A percentile compares a stretch with the other conserved stretches of the same genome.
Evolutionary conservation across 2,329 filamentous ascomycete genomes (phyloP).

Genomic region (Aspergillus neoniger): DNA sequence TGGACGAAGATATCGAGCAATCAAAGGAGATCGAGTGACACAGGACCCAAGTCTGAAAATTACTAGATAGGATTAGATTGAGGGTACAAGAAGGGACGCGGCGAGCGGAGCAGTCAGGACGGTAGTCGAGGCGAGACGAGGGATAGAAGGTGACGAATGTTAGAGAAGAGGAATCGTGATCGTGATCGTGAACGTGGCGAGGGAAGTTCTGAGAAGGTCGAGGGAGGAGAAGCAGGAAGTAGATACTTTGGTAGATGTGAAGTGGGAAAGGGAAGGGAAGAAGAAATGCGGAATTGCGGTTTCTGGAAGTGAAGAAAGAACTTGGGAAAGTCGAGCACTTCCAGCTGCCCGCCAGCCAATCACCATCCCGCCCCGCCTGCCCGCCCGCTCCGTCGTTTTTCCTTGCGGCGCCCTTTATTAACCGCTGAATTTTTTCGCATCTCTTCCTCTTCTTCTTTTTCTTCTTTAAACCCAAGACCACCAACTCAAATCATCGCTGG

Average conservation of each 20-base stretch:
- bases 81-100: constrained; percentile 13
- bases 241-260: background rate
- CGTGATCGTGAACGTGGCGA: constrained; percentile 25
- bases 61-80: constrained; percentile 6
- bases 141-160: constrained; percentile 11
- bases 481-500: constrained; percentile 75
- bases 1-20: background rate
- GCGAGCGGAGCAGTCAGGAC: constrained; percentile 9
- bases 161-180: constrained; percentile 26
- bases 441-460: constrained; percentile 27
- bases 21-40: background rate
- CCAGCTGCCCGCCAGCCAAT: constrained; percentile 29
- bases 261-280: constrained; percentile 2
- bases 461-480: constrained; percentile 61
- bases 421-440: constrained; percentile 18
- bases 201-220: constrained; percentile 1
- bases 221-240: constrained; percentile 1
- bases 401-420: constrained; percentile 25
- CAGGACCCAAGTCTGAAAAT: constrained; percentile 5
- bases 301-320: constrained; percentile 6
- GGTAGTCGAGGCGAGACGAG: constrained; percentile 13
- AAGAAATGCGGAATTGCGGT: constrained; percentile 4
- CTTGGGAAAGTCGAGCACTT: background rate
- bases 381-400: constrained; percentile 36
- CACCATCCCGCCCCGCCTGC: constrained; percentile 24